Evolutionary conservation across 306 rosid species (phyloP).

Genomic region (Trifolium repens): DNA sequence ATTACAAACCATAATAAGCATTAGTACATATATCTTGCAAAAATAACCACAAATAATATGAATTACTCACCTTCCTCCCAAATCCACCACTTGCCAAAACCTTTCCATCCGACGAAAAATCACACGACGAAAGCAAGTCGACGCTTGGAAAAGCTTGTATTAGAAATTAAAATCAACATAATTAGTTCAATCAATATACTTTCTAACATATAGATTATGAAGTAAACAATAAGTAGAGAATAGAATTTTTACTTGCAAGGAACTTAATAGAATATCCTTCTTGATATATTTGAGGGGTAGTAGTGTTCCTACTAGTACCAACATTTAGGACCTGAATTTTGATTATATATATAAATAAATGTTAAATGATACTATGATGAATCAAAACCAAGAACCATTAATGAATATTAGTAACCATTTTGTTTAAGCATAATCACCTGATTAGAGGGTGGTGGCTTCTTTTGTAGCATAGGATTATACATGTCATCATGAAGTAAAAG

Average conservation of each 20-base stretch:
- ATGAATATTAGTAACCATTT: background rate
- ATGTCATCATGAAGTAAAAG: background rate
- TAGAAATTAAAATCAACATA: background rate
- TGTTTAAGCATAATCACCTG: constrained; percentile 14
- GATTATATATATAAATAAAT: background rate
- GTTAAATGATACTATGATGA: background rate
- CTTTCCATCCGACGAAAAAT: constrained; percentile 25
- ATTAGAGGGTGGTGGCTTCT: background rate
- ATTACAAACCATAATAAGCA: background rate
- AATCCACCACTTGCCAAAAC: constrained; percentile 31
- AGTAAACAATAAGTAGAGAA: background rate
- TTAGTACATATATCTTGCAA: background rate
- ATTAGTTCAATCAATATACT: background rate
- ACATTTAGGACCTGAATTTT: background rate
- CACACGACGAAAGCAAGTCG: background rate
- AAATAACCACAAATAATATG: background rate
- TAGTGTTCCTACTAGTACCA: background rate
- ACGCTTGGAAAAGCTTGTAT: background rate
- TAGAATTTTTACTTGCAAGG: background rate
- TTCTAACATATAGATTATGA: background rate
- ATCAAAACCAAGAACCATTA: background rate
- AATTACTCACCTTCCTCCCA: constrained; percentile 17
- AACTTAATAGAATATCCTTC: background rate
- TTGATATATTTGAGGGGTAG: background rate
- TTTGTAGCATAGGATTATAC: background rate